Base-by-base conservation (phyloP, 2,329 filamentous ascomycete species). In the Fusarium armeniacum region DNA sequence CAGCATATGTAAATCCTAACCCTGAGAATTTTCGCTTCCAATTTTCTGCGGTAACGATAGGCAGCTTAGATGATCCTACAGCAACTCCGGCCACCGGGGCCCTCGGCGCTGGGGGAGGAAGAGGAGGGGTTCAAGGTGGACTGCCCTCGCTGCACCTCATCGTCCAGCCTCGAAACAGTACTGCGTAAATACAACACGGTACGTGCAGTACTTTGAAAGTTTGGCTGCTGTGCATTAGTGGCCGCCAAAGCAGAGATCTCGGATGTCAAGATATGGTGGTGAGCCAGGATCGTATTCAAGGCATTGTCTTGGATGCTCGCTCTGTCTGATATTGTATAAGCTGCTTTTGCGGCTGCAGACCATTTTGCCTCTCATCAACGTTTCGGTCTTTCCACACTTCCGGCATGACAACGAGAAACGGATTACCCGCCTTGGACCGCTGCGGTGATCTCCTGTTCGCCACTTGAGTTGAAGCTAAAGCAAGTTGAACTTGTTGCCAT, bases 161-260 rank as follows among this genome's bases (percentile, higher is more conserved):
- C 55, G 50, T 55, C 50, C 60, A 56, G 58, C 54, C 49, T 57
- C 54, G 24, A 66, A 46, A 36, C 62, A 71, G 52, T 60, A 52
- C 67, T 59, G 62, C 71, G 54, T 47, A 62, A 69, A 71, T 70
- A 72, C 71, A 61, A 64, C 53, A 33, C 60, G 50, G 61, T 63
- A 63, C 24, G 24, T 26, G 53, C 44, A 55, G 65, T 73, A 72
- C 73, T 65, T 61, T 46, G 49, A 53, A 62, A 40, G 58, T 59
- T 61, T 69, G 65, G 64, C 56, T 73, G 67, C 64, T 70, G 65
- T 77, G 78, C 78, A 78, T 79, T 77, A 78, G 77, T 73, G 75
- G 75, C 72, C 70, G 72, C 70, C 74, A 74, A 64, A 74, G 65
- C 65, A 76, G 71, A 78, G 74, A 78, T 78, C 74, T 78, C 68